Percentiles rank a stretch among this genome's conserved stretches.
These are phyloP conservation scores for Capronia americana DNA, from an alignment of 2,329 filamentous ascomycete species.

Conservation along the genomic window DNA sequence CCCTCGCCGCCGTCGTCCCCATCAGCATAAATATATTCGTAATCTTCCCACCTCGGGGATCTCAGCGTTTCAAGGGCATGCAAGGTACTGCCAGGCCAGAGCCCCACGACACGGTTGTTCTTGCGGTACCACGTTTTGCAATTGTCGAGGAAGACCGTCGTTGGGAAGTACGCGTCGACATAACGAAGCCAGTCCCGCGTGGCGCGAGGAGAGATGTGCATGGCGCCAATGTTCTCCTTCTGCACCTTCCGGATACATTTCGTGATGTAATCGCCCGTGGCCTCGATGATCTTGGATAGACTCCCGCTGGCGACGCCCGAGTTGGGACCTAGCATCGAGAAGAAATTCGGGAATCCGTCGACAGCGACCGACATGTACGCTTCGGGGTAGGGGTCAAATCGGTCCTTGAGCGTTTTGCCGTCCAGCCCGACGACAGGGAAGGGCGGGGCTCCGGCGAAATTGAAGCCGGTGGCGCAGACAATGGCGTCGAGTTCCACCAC, in stretches of 20 bases:
- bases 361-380: slow-evolving; percentile 45
- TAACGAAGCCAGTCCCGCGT: slow-evolving; percentile 4
- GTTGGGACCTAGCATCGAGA: slow-evolving; percentile 44
- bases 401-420: slow-evolving; percentile 41
- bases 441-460: slow-evolving; percentile 44
- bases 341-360: slow-evolving; percentile 44
- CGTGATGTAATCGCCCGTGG: slow-evolving; percentile 27
- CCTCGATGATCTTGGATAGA: slow-evolving; percentile 28
- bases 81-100: slow-evolving; percentile 59
- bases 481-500: slow-evolving; percentile 44
- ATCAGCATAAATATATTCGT: slow-evolving; percentile 43
- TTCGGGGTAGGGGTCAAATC: slow-evolving; percentile 44
- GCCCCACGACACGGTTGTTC: slow-evolving; percentile 49
- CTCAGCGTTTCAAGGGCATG: slow-evolving; percentile 55
- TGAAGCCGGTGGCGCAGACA: slow-evolving; percentile 48
- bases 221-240: slow-evolving; percentile 45
- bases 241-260: slow-evolving; percentile 27
- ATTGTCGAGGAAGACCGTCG: slow-evolving; percentile 24
- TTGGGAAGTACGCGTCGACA: slow-evolving; percentile 22
- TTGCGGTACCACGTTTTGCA: slow-evolving; percentile 41
- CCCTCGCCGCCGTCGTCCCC: slow-evolving; percentile 41
- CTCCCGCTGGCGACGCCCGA: slow-evolving; percentile 17
- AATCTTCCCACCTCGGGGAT: slow-evolving; percentile 52
- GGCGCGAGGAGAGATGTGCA: slow-evolving; percentile 41
- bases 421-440: slow-evolving; percentile 44